phyloP scores from a whole-genome alignment of 1,284 basidiomycete species.

The Austroboletus niveus region DNA sequence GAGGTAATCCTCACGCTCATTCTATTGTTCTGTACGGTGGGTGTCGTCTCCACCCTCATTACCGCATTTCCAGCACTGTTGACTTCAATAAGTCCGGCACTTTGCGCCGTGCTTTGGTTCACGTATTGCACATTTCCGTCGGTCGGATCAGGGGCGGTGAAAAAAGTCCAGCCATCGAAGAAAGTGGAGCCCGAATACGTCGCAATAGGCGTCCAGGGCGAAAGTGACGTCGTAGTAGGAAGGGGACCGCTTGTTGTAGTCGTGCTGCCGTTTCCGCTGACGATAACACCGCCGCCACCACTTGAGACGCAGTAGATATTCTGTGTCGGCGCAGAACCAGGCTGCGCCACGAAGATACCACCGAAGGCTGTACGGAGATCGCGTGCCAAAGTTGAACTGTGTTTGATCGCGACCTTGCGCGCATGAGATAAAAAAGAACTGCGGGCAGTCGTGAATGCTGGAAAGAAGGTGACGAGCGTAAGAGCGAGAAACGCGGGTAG shows the following conservation, averaged over 20 bases:
- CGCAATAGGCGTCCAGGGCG: constrained; percentile 37
- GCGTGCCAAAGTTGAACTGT: constrained; percentile 58
- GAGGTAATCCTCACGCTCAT: constrained; percentile 78
- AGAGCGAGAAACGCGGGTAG: constrained; percentile 38
- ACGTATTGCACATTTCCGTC: constrained; percentile 67
- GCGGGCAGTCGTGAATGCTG: constrained; percentile 11
- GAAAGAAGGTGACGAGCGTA: constrained; percentile 27
- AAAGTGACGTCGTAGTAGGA: constrained; percentile 24
- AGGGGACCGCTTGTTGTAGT: constrained; percentile 19
- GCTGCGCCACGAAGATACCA: constrained; percentile 43
- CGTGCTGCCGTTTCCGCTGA: constrained; percentile 16
- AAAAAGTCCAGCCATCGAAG: constrained; percentile 83
- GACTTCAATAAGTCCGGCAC: constrained; percentile 52
- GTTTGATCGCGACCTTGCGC: constrained; percentile 44
- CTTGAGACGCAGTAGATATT: constrained; percentile 33
- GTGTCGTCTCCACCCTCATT: constrained; percentile 83
- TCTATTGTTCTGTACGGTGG: constrained; percentile 60
- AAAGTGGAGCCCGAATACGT: constrained; percentile 58
- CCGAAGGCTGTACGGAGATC: constrained; percentile 66
- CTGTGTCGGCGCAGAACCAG: constrained; percentile 23
- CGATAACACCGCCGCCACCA: constrained; percentile 22
- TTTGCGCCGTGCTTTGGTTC: constrained; percentile 50
- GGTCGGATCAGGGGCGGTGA: constrained; percentile 72
- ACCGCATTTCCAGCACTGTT: constrained; percentile 72
- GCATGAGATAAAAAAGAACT: constrained; percentile 32